These are phyloP conservation scores for Chamaecyparis obtusa DNA, from an alignment of 75 land plant genomes.

Conservation along the genomic window DNA sequence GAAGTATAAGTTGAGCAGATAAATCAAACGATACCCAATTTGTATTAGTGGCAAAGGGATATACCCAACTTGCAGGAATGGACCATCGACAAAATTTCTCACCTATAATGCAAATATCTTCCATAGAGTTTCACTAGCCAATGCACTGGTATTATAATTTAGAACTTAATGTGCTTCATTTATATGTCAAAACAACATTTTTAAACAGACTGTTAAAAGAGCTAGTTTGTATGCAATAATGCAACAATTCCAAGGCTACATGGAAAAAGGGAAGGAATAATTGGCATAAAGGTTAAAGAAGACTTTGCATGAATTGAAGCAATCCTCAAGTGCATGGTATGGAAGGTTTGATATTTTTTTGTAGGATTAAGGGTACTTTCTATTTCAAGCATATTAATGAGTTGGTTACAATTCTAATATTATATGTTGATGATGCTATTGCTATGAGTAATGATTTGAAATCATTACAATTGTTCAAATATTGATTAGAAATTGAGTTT, in stretches of 20 bases:
- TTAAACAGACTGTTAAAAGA: background rate
- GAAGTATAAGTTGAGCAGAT: background rate
- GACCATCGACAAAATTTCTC: no score
- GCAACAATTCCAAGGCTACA: background rate
- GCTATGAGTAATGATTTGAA: background rate
- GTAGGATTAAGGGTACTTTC: background rate
- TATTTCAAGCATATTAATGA: background rate
- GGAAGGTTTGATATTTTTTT: background rate
- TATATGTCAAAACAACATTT: no score
- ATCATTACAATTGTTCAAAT: background rate
- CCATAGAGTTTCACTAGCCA: no score
- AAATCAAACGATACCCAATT: background rate
- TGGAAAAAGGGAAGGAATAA: background rate
- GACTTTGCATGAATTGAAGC: no score
- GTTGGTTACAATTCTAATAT: background rate
- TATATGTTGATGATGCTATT: no score
- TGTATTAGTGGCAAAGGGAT: no score
- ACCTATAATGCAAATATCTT: no score
- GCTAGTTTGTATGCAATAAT: background rate
- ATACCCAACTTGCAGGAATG: no score
- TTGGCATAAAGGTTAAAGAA: no score
- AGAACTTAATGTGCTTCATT: no score
- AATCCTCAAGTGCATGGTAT: constrained; percentile 3
- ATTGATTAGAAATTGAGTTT: background rate
- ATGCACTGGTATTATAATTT: no score